Evolutionary conservation across 176 grass and related monocot species (phyloP).

Genomic region (Poa pratensis): DNA sequence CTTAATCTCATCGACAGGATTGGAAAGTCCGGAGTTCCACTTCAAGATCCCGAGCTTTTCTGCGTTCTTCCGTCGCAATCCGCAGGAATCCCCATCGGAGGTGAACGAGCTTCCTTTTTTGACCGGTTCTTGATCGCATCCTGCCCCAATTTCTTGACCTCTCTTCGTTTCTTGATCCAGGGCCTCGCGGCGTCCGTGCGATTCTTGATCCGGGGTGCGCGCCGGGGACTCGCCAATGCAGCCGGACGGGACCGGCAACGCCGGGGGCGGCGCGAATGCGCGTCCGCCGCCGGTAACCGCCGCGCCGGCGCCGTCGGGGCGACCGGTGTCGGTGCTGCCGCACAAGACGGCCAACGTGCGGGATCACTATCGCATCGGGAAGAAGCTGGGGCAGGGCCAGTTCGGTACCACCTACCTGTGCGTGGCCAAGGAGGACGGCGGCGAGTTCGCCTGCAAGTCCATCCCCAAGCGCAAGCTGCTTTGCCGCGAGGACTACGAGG

Average conservation of each 20-base stretch:
- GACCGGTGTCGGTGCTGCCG: slow-evolving; percentile 79
- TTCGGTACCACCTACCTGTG: slow-evolving; percentile 95
- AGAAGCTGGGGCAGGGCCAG: slow-evolving; percentile 94
- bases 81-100: slow-evolving; percentile 20
- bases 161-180: slow-evolving; percentile 39
- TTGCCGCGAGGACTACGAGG: slow-evolving; percentile 92
- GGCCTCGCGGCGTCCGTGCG: neutral
- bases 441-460: slow-evolving; percentile 95
- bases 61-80: slow-evolving; percentile 28
- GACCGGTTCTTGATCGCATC: slow-evolving; percentile 44
- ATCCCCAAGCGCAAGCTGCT: slow-evolving; percentile 95
- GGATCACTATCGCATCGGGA: slow-evolving; percentile 90
- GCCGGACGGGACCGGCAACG: slow-evolving; percentile 47
- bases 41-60: slow-evolving; percentile 39
- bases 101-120: slow-evolving; percentile 36
- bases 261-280: slow-evolving; percentile 35
- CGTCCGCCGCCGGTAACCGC: slow-evolving; percentile 35
- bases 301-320: slow-evolving; percentile 40
- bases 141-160: slow-evolving; percentile 14
- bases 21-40: neutral
- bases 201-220: slow-evolving; percentile 41
- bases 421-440: slow-evolving; percentile 68
- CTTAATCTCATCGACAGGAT: slow-evolving; percentile 30
- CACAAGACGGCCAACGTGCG: slow-evolving; percentile 94
- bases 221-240: slow-evolving; percentile 52